Conservation (phyloP, 345 rosid species). For the Draba incana region DNA sequence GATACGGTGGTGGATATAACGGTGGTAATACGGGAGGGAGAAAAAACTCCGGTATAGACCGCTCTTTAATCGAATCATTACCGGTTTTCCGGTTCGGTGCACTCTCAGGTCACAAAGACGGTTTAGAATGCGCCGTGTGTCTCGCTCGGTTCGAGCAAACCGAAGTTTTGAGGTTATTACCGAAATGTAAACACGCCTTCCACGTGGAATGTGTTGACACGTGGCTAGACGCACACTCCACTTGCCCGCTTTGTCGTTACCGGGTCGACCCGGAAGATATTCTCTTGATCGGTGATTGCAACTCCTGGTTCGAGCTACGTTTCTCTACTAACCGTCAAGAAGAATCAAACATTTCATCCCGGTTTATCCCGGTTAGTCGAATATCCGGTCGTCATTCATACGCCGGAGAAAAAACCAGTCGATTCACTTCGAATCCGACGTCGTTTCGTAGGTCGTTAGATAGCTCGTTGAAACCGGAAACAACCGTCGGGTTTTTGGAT, state of each 20-base stretch:
- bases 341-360: slow-evolving; percentile 5
- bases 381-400: slow-evolving; percentile 78
- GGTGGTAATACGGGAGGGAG: slow-evolving; percentile 31
- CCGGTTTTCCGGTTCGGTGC: slow-evolving; percentile 86
- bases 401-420: slow-evolving; percentile 53
- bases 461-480: slow-evolving; percentile 35
- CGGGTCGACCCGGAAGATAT: slow-evolving; percentile 93
- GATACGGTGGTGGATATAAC: slow-evolving; percentile 22
- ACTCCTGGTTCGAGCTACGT: slow-evolving; percentile 36
- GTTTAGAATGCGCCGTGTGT: slow-evolving; percentile 90
- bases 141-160: slow-evolving; percentile 59
- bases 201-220: slow-evolving; percentile 95
- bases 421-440: slow-evolving; percentile 22
- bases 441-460: slow-evolving; percentile 63
- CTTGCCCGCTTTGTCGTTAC: slow-evolving; percentile 92
- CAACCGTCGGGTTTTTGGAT: slow-evolving; percentile 56
- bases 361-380: slow-evolving; percentile 39
- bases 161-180: slow-evolving; percentile 67
- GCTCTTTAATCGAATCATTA: slow-evolving; percentile 67
- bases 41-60: slow-evolving; percentile 80
- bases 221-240: slow-evolving; percentile 95
- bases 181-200: slow-evolving; percentile 92
- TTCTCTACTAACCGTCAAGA: slow-evolving; percentile 26
- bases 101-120: slow-evolving; percentile 70
- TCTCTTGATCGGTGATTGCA: slow-evolving; percentile 53